Evolutionary conservation across 257 asterid species (phyloP), one percentile per base, ranked within the genome.

Genomic region (Fraxinus quadrangulata): DNA sequence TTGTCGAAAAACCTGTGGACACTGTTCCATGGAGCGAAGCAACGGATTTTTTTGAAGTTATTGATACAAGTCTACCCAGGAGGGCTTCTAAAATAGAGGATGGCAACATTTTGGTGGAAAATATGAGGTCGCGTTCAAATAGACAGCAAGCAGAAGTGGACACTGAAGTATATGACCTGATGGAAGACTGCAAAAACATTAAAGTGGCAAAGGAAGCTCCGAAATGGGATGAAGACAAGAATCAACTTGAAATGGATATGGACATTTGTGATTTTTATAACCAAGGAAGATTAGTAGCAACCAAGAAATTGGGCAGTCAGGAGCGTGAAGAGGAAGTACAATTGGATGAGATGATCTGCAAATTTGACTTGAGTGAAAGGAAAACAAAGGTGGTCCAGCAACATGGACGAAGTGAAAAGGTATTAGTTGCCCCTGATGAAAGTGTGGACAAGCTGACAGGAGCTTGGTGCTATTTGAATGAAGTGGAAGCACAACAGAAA

Each of bases 1-100:
- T 74, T 67, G 71, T 80, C 37, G 84, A 80, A 78, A 81, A 78
- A 65, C 72, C 79, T 79, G 74, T 72, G 23, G 80, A 78, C 39
- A 77, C 73, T 80, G 89, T 82, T 83, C 88, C 91, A 68, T 89
- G 98, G 97, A 87, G 83, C 84, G 94, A 89, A 83, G 90, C 70
- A 72, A 81, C 80, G 0, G 94, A 79, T 78, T 92, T 81, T 81
- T 87, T 88, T 85, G 97, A 92, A 91, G 92, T 89, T 79, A 80
- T 82, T 73, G 92, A 87, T 77, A 82, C 88, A 19, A 89, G 81
- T 79, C 63, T 79, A 26, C 78, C 84, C 75, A 59, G 74, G 47
- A 74, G 56, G 76, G 54, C 77, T 36, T 75, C 82, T 74, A 84
- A 83, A 82, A 75, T 78, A 16, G 78, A 78, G 66, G 81, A 72